These are phyloP conservation scores for Solanum chacoense DNA, from an alignment of 305 asterid genomes.

Conservation along the genomic window DNA sequence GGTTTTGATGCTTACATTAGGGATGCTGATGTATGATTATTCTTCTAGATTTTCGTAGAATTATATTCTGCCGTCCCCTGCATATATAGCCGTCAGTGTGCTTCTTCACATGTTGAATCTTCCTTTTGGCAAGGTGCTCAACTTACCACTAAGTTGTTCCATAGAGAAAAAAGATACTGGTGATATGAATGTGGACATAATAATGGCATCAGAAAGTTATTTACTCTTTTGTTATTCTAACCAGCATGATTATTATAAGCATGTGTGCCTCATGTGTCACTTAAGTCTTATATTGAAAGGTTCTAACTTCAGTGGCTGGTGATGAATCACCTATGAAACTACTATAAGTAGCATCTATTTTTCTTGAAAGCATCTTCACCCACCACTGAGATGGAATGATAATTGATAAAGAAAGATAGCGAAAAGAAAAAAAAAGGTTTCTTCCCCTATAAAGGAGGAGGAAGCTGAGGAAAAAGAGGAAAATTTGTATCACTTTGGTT, in stretches of 20 bases:
- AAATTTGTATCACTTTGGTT: not conserved
- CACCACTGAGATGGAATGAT: not conserved
- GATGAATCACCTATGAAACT: not conserved
- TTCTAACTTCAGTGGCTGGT: not conserved
- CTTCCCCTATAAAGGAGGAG: not conserved
- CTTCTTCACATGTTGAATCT: constrained; percentile 47
- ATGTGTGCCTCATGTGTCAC: not conserved
- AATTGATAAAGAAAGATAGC: not conserved
- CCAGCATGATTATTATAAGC: not conserved
- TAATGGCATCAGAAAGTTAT: constrained; percentile 15
- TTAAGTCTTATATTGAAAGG: not conserved
- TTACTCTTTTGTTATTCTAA: not conserved
- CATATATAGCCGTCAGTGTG: constrained; percentile 17
- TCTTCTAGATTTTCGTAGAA: constrained; percentile 6
- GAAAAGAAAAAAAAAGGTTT: not conserved
- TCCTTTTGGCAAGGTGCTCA: constrained; percentile 23
- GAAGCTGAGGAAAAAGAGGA: not conserved
- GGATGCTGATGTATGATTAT: constrained; percentile 1
- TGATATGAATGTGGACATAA: constrained; percentile 9
- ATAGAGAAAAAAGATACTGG: constrained; percentile 14
- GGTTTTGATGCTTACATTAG: constrained; percentile 25
- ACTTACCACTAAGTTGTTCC: constrained; percentile 21
- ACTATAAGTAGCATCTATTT: not conserved
- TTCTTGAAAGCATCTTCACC: not conserved
- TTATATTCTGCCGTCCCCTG: not conserved